A percentile compares a stretch with the other conserved stretches of the same genome.
phyloP scores from a whole-genome alignment of 164 flowering plant genomes.

The Pachysandra terminalis region DNA sequence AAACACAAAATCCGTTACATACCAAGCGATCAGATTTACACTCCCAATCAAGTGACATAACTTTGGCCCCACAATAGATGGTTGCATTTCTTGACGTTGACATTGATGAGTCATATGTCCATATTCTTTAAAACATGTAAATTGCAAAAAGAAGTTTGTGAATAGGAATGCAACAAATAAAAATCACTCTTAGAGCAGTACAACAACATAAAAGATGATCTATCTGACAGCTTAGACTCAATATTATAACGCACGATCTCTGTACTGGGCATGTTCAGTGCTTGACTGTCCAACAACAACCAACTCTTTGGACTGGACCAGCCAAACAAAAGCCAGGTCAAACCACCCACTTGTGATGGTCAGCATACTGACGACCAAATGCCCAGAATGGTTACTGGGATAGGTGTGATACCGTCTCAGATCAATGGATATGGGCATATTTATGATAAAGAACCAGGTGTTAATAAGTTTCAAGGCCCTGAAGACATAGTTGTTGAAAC shows the following conservation, averaged over 20 bases:
- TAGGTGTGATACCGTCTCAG: background rate
- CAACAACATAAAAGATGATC: background rate
- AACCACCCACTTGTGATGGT: too few relatives aligned
- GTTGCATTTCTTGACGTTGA: conserved; percentile 91
- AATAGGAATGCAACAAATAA: conserved; percentile 1
- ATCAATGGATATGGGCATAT: background rate
- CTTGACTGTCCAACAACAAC: too few relatives aligned
- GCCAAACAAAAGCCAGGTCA: too few relatives aligned
- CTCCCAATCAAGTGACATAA: conserved; percentile 96
- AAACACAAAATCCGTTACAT: conserved; percentile 16
- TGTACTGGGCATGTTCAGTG: too few relatives aligned
- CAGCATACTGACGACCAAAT: too few relatives aligned
- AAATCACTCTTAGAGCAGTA: background rate
- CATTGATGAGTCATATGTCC: conserved; percentile 88
- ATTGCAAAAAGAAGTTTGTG: background rate
- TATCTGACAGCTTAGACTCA: background rate
- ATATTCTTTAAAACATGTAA: conserved; percentile 50
- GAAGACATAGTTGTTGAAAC: too few relatives aligned
- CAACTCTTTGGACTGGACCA: too few relatives aligned
- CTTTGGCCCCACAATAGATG: conserved; percentile 91
- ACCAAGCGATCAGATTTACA: conserved; percentile 95
- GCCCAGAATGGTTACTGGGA: too few relatives aligned
- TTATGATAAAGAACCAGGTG: background rate
- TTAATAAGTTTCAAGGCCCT: background rate
- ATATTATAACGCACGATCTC: background rate